Evolutionary conservation across 257 asterid species (phyloP), one percentile per base, ranked within the genome.

Genomic region (Nicotiana sylvestris): DNA sequence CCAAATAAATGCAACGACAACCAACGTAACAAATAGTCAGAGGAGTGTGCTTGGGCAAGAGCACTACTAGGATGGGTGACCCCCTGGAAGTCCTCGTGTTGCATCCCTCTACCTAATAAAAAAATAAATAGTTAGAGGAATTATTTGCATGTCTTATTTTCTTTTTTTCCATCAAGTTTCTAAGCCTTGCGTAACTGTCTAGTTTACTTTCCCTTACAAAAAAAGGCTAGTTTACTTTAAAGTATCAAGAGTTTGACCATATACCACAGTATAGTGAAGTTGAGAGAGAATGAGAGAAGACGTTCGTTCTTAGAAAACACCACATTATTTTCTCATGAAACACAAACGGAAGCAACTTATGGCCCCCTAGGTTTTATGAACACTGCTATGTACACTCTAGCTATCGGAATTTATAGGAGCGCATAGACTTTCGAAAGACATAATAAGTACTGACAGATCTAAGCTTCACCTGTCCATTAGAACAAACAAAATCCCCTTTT

Each of bases 381-480:
- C 32, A 21, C n/a, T 70, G n/a, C 25, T 43, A 21, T 21, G 58
- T n/a, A n/a, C 57, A 70, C n/a, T 70, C 35, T 43, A 39, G 35
- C 58, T 70, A 70, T 39, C 10, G 43, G 78, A 43, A 39, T 46
- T 46, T 72, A 43, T 0, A 72, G 60, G 79, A 46, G 35, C 4
- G 33, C 61, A 72, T 21, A 21, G 18, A 51, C 60, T 33, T 57
- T 21, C 58, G 10, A 35, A 37, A 35, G 60, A 79, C 51, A 56
- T 11, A 60, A 60, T 30, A 57, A 56, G 58, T 43, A 17, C 51
- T 64, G 57, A 25, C 4, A 58, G 70, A 62, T 66, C 4, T 3
- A 43, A 43, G 60, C 21, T 81, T 77, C 82, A 87, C 90, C 87
- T 85, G 82, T 87, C 87, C 86, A 87, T 83, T 81, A 78, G 51